phyloP scores from a whole-genome alignment of 768 basidiomycete genomes.

The Pulveroboletus ravenelii region DNA sequence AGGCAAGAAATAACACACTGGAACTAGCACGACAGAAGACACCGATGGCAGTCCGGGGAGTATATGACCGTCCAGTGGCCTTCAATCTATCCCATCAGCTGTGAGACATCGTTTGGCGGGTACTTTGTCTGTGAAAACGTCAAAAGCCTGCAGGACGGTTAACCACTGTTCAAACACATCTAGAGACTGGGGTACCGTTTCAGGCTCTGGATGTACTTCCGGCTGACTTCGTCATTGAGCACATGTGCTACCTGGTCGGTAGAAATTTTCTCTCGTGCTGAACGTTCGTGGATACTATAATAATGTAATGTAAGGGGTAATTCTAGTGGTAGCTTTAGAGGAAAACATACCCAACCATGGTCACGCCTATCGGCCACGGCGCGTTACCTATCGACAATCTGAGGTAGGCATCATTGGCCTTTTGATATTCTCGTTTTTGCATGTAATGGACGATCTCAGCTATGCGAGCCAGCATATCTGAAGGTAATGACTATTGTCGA shows the following conservation, averaged over 20 bases:
- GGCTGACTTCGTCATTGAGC: constrained; percentile 95
- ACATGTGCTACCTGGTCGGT: constrained; percentile 97
- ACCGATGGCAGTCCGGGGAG: constrained; percentile 1
- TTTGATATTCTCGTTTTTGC: constrained; percentile 94
- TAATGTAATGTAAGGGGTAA: neutral
- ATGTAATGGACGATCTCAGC: constrained; percentile 95
- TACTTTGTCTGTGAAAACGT: constrained; percentile 97
- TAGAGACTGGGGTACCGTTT: constrained; percentile 62
- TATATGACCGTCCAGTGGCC: neutral
- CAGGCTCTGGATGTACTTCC: constrained; percentile 97
- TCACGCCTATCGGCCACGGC: constrained; percentile 99
- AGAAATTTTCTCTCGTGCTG: constrained; percentile 96
- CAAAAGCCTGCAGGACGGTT: constrained; percentile 55
- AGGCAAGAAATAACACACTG: constrained; percentile 16
- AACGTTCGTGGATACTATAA: constrained; percentile 90
- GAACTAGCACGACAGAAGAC: constrained; percentile 3
- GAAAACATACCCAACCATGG: constrained; percentile 87
- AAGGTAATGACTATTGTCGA: constrained; percentile 58
- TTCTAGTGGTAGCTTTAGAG: neutral
- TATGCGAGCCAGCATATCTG: constrained; percentile 80
- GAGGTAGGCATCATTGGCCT: constrained; percentile 95
- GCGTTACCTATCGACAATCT: constrained; percentile 97
- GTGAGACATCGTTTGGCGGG: constrained; percentile 87
- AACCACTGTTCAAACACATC: neutral
- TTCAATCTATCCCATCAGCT: constrained; percentile 73